Base-by-base conservation (phyloP, 192 early-diverging fungal genomes). In the Linnemannia exigua region DNA sequence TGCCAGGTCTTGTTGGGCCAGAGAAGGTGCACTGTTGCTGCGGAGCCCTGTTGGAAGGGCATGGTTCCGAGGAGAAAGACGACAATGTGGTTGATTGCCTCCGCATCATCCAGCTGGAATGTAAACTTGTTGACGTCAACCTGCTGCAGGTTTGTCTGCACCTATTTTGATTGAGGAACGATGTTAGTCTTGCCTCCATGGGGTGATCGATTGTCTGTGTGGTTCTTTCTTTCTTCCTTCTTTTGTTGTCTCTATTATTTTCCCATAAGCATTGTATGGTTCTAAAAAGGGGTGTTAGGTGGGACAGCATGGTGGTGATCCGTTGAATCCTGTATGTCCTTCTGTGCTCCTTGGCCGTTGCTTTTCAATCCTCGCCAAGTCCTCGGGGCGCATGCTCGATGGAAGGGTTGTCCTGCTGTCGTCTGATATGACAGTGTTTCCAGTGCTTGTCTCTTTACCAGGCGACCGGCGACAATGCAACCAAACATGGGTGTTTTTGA, bases 21-120 rank as follows among this genome's bases (percentile, higher is more conserved):
- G n/a, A 96, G 79, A 35, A 98, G 91, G 84, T 99, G 98, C 20
- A 98, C 98, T 0, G 98, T 98, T 17, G 98, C 98, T 6, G 95
- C 98, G 88, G 88, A 97, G 2, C 97, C 97, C 16, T 94, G 90
- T 72, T 97, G 96, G 79, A 99, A 98, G 4, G 97, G 95, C 35
- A 93, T 80, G 1, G 92, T 94, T 4, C 97, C 98, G 6, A 96
- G 93, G 46, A 98, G 87, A 79, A 99, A 99, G 48, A 98, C 97
- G 5, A 98, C 96, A 46, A 98, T 93, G 89, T 99, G 98, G 89
- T 99, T 99, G 89, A 98, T 96, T 70, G 88, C 90, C 75, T 91
- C 90, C 3, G 97, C 95, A 67, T 98, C 96, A 2, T 93, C 89
- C 22, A 99, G 89, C 82, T 97, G 95, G 91, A 99, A 98, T 17